A percentile compares a stretch with the other conserved stretches of the same genome.
Conservation (phyloP, 371 early-diverging fungal genomes). For the Nematocida parisii region DNA sequence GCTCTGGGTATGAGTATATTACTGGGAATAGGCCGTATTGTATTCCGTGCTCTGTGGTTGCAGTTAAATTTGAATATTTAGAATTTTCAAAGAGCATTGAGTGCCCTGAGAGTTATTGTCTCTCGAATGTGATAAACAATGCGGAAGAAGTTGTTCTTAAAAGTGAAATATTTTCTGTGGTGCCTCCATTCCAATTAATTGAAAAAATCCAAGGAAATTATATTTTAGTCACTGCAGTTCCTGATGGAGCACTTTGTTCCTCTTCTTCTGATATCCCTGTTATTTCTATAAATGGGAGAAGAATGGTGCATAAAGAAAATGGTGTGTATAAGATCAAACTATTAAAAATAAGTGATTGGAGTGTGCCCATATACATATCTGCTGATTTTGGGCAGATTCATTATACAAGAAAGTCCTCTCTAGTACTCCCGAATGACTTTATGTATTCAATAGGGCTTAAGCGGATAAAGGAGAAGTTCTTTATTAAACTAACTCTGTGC, state of each 20-base stretch:
- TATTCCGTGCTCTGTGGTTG: background rate
- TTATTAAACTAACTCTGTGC: slow-evolving; percentile 39
- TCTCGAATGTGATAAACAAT: slow-evolving; percentile 29
- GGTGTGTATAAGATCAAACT: slow-evolving; percentile 1
- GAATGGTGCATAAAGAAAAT: slow-evolving; percentile 25
- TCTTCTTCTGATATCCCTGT: background rate
- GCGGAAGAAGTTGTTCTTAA: slow-evolving; percentile 18
- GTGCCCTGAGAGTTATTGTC: slow-evolving; percentile 37
- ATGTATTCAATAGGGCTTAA: slow-evolving; percentile 37
- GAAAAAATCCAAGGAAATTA: slow-evolving; percentile 48
- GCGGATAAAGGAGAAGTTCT: background rate
- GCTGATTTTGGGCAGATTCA: slow-evolving; percentile 29
- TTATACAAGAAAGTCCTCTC: background rate
- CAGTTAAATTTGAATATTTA: slow-evolving; percentile 24
- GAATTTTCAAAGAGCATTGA: slow-evolving; percentile 16
- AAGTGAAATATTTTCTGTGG: background rate
- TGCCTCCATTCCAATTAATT: slow-evolving; percentile 25
- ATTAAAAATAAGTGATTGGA: background rate
- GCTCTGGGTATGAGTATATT: slow-evolving; percentile 15
- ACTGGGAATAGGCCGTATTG: slow-evolving; percentile 23
- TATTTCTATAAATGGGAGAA: slow-evolving; percentile 23
- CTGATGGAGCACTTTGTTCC: slow-evolving; percentile 14
- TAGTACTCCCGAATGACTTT: slow-evolving; percentile 20
- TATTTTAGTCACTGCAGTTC: slow-evolving; percentile 1
- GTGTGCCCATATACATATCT: background rate